phyloP scores from a whole-genome alignment of 148 eudicot genomes.

The Mesembryanthemum crystallinum region DNA sequence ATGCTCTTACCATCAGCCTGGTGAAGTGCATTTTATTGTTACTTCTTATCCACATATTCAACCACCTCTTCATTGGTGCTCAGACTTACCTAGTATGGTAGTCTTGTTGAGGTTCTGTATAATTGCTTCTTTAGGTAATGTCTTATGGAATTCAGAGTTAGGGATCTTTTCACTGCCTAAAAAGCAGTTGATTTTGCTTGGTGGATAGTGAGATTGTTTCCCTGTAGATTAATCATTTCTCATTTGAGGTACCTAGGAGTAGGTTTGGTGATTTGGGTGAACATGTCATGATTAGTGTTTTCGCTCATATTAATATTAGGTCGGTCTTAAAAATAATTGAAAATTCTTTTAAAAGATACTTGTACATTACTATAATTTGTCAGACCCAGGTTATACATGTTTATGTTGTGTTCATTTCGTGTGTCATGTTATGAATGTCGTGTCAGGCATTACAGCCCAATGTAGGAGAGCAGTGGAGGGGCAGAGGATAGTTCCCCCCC shows the following conservation, averaged over 20 bases:
- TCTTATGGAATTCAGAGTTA: conserved; percentile 1
- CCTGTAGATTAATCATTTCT: not conserved
- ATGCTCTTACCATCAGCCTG: conserved; percentile 15
- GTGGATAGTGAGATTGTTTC: not conserved
- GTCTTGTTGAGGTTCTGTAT: not conserved
- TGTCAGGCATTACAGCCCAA: too few relatives aligned
- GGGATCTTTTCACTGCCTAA: conserved; percentile 17
- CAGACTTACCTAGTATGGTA: conserved; percentile 21
- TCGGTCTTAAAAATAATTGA: not conserved
- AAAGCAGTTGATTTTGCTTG: not conserved
- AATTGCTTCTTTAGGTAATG: conserved; percentile 12
- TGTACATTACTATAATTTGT: not conserved
- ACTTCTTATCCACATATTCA: conserved; percentile 18
- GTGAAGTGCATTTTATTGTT: conserved; percentile 20
- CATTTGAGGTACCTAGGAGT: not conserved
- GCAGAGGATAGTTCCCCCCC: too few relatives aligned
- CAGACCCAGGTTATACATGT: not conserved
- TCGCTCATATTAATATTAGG: not conserved
- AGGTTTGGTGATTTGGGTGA: too few relatives aligned
- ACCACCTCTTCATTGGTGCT: conserved; percentile 15
- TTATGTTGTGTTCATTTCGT: not conserved
- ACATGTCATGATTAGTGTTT: too few relatives aligned
- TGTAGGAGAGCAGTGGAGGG: not conserved
- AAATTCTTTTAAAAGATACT: not conserved
- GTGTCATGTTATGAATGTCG: too few relatives aligned